A percentile compares a stretch with the other conserved stretches of the same genome.
Evolutionary conservation across 1,284 basidiomycete genomes (phyloP).

Genomic region (Leccinum subrobustum): DNA sequence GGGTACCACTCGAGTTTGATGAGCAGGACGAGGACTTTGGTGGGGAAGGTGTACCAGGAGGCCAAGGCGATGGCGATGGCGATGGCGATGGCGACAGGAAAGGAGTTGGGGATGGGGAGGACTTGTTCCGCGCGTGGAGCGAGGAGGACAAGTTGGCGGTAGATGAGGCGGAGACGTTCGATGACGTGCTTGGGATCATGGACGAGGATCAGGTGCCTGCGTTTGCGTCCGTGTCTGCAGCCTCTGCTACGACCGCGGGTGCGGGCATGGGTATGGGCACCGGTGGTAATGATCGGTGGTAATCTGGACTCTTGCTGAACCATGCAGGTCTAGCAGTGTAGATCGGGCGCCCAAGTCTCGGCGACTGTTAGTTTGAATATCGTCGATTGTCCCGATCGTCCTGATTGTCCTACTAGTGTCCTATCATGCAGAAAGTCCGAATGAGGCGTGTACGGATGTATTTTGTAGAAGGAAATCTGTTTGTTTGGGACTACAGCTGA

Average conservation of each 20-base stretch:
- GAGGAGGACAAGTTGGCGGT: constrained; percentile 47
- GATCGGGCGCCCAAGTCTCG: not conserved
- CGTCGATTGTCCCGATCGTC: not conserved
- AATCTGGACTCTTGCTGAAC: not conserved
- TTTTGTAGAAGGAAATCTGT: not conserved
- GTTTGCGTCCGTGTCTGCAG: constrained; percentile 3
- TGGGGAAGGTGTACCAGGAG: not conserved
- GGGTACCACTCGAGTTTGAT: constrained; percentile 65
- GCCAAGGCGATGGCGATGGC: constrained; percentile 30
- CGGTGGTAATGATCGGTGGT: constrained; percentile 7
- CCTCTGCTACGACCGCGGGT: not conserved
- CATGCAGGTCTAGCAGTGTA: not conserved
- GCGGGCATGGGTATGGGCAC: not conserved
- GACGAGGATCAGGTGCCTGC: constrained; percentile 52
- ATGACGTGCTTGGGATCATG: constrained; percentile 61
- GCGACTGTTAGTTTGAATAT: not conserved
- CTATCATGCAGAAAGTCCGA: not conserved
- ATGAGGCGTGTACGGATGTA: not conserved
- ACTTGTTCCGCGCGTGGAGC: constrained; percentile 50
- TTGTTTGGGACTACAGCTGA: not conserved
- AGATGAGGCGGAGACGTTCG: constrained; percentile 65
- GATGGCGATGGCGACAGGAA: constrained; percentile 22
- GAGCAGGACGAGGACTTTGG: constrained; percentile 68
- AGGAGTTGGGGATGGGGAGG: constrained; percentile 31
- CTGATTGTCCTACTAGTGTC: not conserved